Conservation (phyloP, 1,284 basidiomycete genomes). For the Tranzscheliella williamsii region DNA sequence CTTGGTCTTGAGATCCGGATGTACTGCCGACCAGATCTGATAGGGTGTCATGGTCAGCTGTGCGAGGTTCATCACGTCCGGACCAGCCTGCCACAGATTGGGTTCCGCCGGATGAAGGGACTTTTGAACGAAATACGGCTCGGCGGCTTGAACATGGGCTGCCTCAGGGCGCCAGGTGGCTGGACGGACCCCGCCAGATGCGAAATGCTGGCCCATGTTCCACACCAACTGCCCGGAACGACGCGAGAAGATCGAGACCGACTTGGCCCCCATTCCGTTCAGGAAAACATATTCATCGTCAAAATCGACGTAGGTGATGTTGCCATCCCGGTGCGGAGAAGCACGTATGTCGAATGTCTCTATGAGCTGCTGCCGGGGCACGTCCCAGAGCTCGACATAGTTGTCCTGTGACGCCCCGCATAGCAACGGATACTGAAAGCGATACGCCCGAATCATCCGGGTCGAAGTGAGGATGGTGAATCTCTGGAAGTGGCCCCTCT, state of each 20-base stretch:
- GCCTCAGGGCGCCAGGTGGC: not conserved
- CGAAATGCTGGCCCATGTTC: conserved; percentile 42
- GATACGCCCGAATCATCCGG: conserved; percentile 37
- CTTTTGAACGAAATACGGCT: not conserved
- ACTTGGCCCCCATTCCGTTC: conserved; percentile 31
- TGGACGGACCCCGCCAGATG: conserved; percentile 11
- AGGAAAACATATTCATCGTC: conserved; percentile 51
- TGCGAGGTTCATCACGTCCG: conserved; percentile 27
- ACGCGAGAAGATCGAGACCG: conserved; percentile 36
- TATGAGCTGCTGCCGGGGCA: conserved; percentile 20
- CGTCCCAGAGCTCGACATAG: conserved; percentile 30
- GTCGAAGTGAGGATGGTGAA: conserved; percentile 22
- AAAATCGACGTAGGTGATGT: conserved; percentile 54
- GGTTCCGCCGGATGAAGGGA: conserved; percentile 1
- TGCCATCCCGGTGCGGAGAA: conserved; percentile 27
- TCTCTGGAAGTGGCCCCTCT: conserved; percentile 39
- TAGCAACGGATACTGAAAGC: conserved; percentile 47
- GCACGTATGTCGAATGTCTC: conserved; percentile 25
- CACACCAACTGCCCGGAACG: conserved; percentile 22
- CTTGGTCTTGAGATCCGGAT: conserved; percentile 42
- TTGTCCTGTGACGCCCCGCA: conserved; percentile 36
- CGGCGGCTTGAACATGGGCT: not conserved
- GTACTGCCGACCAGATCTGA: conserved; percentile 47
- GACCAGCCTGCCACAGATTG: conserved; percentile 26
- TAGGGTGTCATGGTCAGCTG: conserved; percentile 30